Base-by-base conservation (phyloP, 129 eudicot genomes). In the Flaveria ramosissima region DNA sequence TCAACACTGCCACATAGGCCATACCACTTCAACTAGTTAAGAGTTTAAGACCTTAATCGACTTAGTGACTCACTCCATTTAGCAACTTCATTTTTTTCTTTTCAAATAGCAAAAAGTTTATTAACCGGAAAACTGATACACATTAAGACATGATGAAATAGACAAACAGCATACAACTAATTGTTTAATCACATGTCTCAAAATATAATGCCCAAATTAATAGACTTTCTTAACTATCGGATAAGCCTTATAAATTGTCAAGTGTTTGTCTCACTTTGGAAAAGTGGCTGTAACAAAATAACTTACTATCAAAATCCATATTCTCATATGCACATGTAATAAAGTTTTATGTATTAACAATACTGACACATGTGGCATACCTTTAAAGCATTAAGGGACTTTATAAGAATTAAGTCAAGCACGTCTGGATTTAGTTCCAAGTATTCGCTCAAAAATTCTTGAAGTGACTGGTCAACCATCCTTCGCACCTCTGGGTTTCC, bases 351-450 rank as follows among this genome's bases (percentile, higher is more conserved):
- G 41, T 42, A 23, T 69, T 23, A 67, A 56, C 39, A 43, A 39
- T 20, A 19, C 39, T 4, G 20, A 15, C 42, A 16, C 0, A 47
- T 3, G 27, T 47, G 56, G 11, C 12, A 80, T 82, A 95, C 99
- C 99, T 92, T 89, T 21, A 89, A 85, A 83, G 99, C 99, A 84
- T 92, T 89, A 36, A 92, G 86, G 61, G 99, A 86, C 84, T 95
- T 92, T 7, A 93, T 84, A 48, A 95, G 96, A 77, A 95, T 88
- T 43, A 85, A 75, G 78, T 95, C 96, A 16, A 95, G 88, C 7
- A 92, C 89, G 86, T 89, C 95, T 17, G 99, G 99, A 92, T 95
- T 94, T 82, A 95, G 79, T 86, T 95, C 99, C 83, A 95, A 74
- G 79, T 86, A 92, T 79, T 95, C 99, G 26, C 92, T 87, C 55